Conservation (phyloP, 1,139 yeast genomes). For the Lodderomyces margitis region DNA sequence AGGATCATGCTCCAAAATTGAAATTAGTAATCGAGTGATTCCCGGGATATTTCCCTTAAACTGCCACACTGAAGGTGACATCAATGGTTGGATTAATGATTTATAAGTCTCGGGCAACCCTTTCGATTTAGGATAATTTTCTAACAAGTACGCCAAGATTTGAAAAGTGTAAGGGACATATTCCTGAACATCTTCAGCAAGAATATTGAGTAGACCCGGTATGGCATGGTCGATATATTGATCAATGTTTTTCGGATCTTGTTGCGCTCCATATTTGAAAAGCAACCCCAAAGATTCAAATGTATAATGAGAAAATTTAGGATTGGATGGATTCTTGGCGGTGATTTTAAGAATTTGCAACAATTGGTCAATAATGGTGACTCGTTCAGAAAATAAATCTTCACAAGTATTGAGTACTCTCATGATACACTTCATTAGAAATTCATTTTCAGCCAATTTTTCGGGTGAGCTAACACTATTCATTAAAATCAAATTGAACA, state of each 20-base stretch:
- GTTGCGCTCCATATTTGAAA: conserved; percentile 47
- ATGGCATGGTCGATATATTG: conserved; percentile 55
- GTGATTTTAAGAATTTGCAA: conserved; percentile 68
- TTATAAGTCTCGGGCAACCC: conserved; percentile 64
- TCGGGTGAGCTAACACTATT: conserved; percentile 66
- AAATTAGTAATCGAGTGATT: conserved; percentile 71
- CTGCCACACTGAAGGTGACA: conserved; percentile 93
- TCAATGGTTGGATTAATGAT: conserved; percentile 71
- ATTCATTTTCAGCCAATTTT: conserved; percentile 92
- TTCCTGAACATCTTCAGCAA: conserved; percentile 87
- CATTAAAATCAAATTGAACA: conserved; percentile 64
- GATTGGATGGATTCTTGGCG: conserved; percentile 90
- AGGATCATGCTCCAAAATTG: conserved; percentile 67
- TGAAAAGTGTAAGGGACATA: conserved; percentile 93
- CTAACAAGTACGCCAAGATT: conserved; percentile 74
- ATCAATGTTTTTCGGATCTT: conserved; percentile 26
- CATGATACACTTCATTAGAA: conserved; percentile 84
- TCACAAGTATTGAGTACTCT: conserved; percentile 77
- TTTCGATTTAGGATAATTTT: conserved; percentile 49
- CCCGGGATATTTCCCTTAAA: conserved; percentile 92
- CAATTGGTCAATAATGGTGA: conserved; percentile 61
- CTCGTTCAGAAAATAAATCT: conserved; percentile 47
- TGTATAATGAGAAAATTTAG: conserved; percentile 84
- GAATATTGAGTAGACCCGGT: conserved; percentile 64
- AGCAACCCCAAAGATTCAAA: conserved; percentile 86